Percentiles rank a stretch among this genome's conserved stretches.
Conservation (phyloP, 306 rosid species). For the Ammopiptanthus mongolicus region DNA sequence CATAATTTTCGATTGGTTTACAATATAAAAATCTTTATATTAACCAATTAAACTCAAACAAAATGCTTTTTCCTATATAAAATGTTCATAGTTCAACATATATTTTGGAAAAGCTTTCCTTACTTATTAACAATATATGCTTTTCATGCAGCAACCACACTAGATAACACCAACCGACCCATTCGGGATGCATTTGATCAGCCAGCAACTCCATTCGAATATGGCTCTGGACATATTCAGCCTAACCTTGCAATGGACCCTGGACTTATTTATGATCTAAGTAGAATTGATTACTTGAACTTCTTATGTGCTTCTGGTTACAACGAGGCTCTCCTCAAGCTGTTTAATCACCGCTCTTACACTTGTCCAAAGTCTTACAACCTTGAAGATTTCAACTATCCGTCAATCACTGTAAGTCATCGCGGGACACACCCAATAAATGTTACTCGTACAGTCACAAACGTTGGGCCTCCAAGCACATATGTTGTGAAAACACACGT, state of each 20-base stretch:
- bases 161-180: conserved; percentile 15
- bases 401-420: conserved; percentile 38
- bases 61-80: neutral
- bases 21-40: no score
- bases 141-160: conserved; percentile 35
- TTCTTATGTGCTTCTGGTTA: conserved; percentile 52
- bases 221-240: conserved; percentile 48
- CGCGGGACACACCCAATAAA: neutral
- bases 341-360: neutral
- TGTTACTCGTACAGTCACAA: conserved; percentile 36
- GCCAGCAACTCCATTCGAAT: conserved; percentile 46
- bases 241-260: conserved; percentile 51
- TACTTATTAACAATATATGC: neutral
- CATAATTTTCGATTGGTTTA: no score
- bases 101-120: neutral
- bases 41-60: no score
- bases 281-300: conserved; percentile 37
- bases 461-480: conserved; percentile 52
- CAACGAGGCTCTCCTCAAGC: neutral
- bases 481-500: conserved; percentile 25
- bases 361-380: conserved; percentile 29
- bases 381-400: conserved; percentile 47
- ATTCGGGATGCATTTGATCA: conserved; percentile 7
- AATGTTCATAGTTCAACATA: neutral
- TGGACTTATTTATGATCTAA: conserved; percentile 48